phyloP scores from a whole-genome alignment of 345 rosid genomes.

The Eucalyptus pauciflora region DNA sequence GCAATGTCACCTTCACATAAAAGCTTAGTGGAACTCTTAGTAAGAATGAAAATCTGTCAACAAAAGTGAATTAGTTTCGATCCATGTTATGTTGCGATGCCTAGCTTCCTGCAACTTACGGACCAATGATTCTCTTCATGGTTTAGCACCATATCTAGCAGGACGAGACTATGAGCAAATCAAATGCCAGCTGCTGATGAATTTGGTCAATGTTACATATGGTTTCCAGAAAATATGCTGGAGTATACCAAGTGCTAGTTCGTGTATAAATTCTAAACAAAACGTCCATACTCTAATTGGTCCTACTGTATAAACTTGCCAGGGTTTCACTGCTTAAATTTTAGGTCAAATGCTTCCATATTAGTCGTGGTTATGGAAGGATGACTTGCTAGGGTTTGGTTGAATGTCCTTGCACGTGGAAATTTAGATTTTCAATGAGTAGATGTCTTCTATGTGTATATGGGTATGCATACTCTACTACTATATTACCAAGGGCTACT shows the following conservation, averaged over 20 bases:
- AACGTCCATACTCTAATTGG: not conserved
- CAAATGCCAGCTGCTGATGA: not conserved
- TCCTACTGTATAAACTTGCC: rapidly evolving
- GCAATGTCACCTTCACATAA: not conserved
- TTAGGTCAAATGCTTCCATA: no score
- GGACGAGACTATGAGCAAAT: not conserved
- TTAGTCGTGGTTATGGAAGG: rapidly evolving
- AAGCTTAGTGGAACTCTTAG: not conserved
- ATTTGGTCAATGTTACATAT: not conserved
- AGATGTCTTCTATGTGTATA: not conserved
- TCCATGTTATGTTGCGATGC: not conserved
- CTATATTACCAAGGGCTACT: not conserved
- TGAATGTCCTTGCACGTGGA: not conserved
- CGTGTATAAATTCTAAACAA: not conserved
- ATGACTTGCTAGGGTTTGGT: not conserved
- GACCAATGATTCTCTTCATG: not conserved
- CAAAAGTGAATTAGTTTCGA: not conserved
- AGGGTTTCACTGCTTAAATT: no score
- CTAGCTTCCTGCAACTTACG: not conserved
- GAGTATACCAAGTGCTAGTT: not conserved
- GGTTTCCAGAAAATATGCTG: not conserved
- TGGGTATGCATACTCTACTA: not conserved
- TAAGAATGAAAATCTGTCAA: not conserved
- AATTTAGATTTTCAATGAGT: not conserved
- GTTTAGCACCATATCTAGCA: not conserved